These are phyloP conservation scores for Suhomyces sp. DNA, from an alignment of 805 yeast species.

Conservation along the genomic window DNA sequence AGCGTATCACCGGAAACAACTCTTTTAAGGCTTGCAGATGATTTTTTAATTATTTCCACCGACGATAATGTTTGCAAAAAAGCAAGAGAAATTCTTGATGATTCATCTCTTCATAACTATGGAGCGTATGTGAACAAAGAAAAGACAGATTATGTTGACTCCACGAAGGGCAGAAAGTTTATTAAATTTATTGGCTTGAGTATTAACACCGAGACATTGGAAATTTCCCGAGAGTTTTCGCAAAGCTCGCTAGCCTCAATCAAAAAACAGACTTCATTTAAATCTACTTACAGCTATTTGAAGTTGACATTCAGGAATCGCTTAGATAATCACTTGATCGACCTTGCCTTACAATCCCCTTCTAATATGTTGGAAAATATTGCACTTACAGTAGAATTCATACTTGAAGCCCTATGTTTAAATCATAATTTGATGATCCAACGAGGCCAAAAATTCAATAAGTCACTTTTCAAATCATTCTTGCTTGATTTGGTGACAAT, in stretches of 20 bases:
- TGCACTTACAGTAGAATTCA: conserved; percentile 6
- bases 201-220: conserved; percentile 22
- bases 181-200: conserved; percentile 33
- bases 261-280: conserved; percentile 16
- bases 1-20: conserved; percentile 24
- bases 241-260: conserved; percentile 1
- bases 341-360: conserved; percentile 14
- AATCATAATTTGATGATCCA: not conserved
- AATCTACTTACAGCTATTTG: conserved; percentile 20
- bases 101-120: conserved; percentile 21
- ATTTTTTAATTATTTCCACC: conserved; percentile 70
- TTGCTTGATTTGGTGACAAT: conserved; percentile 12
- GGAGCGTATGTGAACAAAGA: conserved; percentile 38
- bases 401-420: conserved; percentile 7
- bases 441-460: not conserved
- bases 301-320: conserved; percentile 21
- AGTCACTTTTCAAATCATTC: conserved; percentile 11
- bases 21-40: conserved; percentile 76
- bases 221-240: conserved; percentile 14
- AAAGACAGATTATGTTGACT: conserved; percentile 23
- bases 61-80: conserved; percentile 20
- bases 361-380: conserved; percentile 15
- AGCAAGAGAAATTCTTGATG: conserved; percentile 18
- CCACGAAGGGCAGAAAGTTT: conserved; percentile 5
- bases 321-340: conserved; percentile 20